Evolutionary conservation across 805 yeast species (phyloP).

Genomic region (Lipomyces yamadae): DNA sequence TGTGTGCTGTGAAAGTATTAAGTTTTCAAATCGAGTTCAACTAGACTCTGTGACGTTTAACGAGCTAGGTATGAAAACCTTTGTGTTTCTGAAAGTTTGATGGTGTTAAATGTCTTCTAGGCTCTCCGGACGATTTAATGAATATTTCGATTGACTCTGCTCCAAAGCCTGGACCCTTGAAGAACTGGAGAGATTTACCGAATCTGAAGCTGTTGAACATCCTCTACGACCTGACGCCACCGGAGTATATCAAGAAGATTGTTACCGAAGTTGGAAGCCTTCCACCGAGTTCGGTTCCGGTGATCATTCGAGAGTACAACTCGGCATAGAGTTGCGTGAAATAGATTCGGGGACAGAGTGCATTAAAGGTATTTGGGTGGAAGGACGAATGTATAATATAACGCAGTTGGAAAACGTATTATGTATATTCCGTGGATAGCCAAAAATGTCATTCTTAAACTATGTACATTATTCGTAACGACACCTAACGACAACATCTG

Average conservation of each 20-base stretch:
- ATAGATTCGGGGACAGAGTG: background rate
- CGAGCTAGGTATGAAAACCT: slow-evolving; percentile 56
- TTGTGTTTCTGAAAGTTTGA: background rate
- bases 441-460: background rate
- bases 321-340: slow-evolving; percentile 10
- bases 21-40: slow-evolving; percentile 93
- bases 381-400: background rate
- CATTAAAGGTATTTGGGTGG: background rate
- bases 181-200: slow-evolving; percentile 42
- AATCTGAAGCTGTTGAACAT: slow-evolving; percentile 75
- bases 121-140: slow-evolving; percentile 44
- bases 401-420: background rate
- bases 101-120: slow-evolving; percentile 13
- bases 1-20: slow-evolving; percentile 93
- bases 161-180: slow-evolving; percentile 34
- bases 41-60: slow-evolving; percentile 93
- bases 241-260: slow-evolving; percentile 88
- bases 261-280: slow-evolving; percentile 95
- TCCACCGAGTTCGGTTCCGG: slow-evolving; percentile 99
- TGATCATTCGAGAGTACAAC: slow-evolving; percentile 90
- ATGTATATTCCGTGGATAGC: background rate
- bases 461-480: background rate
- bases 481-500: background rate
- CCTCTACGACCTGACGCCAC: slow-evolving; percentile 93
- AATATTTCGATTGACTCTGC: slow-evolving; percentile 41